These are phyloP conservation scores for Botrytis deweyae DNA, from an alignment of 2,329 filamentous ascomycete species.

Conservation along the genomic window DNA sequence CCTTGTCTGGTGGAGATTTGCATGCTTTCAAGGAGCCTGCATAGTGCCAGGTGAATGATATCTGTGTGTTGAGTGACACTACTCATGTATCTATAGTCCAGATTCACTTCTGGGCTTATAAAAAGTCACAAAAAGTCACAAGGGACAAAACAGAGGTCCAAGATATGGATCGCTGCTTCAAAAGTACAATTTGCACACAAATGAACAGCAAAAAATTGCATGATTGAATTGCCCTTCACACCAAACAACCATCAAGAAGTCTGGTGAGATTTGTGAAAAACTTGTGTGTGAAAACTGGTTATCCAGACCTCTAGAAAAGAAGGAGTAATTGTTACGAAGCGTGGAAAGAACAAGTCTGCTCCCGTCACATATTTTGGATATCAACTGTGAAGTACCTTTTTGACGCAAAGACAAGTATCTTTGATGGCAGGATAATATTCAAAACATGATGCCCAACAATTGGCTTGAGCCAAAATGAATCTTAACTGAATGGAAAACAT, in stretches of 20 bases:
- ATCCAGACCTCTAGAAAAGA: not conserved
- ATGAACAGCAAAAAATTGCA: not conserved
- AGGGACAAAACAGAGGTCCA: not conserved
- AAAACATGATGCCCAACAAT: not conserved
- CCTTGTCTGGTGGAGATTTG: not conserved
- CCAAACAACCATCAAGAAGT: not conserved
- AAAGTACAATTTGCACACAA: not conserved
- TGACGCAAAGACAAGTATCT: not conserved
- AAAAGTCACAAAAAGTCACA: not conserved
- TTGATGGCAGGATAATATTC: not conserved
- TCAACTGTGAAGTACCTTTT: not conserved
- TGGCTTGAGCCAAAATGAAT: not conserved
- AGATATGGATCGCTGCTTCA: not conserved
- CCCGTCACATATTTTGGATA: not conserved
- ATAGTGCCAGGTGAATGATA: not conserved
- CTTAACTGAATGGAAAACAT: rapidly evolving
- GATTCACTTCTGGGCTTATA: not conserved
- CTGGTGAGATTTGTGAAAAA: not conserved
- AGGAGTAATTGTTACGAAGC: not conserved
- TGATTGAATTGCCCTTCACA: not conserved
- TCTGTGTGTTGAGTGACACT: not conserved
- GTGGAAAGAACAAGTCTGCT: not conserved
- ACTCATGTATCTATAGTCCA: not conserved
- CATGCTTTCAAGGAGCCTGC: not conserved
- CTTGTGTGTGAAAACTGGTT: not conserved